These are phyloP conservation scores for Aspergillus melleus DNA, from an alignment of 2,329 filamentous ascomycete genomes.

Conservation along the genomic window DNA sequence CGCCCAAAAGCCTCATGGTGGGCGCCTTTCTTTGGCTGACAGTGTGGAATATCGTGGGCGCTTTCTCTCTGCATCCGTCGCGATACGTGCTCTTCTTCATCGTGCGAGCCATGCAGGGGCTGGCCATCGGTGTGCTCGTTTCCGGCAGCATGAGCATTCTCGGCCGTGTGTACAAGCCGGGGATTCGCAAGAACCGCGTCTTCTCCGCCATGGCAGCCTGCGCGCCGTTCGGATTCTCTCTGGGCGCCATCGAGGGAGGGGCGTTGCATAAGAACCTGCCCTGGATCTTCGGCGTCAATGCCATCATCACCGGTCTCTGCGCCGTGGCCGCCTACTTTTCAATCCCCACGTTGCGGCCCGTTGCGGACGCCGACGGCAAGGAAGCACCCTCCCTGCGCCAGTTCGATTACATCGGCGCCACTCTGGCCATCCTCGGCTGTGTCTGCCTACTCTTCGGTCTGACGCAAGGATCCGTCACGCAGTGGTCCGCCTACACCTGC, in stretches of 20 bases:
- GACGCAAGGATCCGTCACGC: slow-evolving; percentile 53
- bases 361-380: slow-evolving; percentile 28
- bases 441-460: slow-evolving; percentile 59
- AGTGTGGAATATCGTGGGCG: slow-evolving; percentile 42
- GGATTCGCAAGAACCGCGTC: slow-evolving; percentile 48
- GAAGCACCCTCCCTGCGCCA: slow-evolving; percentile 32
- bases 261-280: slow-evolving; percentile 39
- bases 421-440: slow-evolving; percentile 50
- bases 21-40: slow-evolving; percentile 46
- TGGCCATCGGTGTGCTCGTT: slow-evolving; percentile 51
- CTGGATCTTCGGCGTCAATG: slow-evolving; percentile 48
- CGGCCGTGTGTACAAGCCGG: slow-evolving; percentile 47
- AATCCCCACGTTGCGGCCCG: slow-evolving; percentile 39
- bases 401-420: slow-evolving; percentile 44
- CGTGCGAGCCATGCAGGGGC: slow-evolving; percentile 45
- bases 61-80: slow-evolving; percentile 37
- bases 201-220: slow-evolving; percentile 52
- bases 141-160: slow-evolving; percentile 52
- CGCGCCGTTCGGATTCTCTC: slow-evolving; percentile 47
- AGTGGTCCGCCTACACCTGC: slow-evolving; percentile 53
- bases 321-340: slow-evolving; percentile 40
- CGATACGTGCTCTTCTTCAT: slow-evolving; percentile 38
- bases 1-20: slow-evolving; percentile 44
- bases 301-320: slow-evolving; percentile 41
- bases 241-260: slow-evolving; percentile 47